These are phyloP conservation scores for Mortierella sp. DNA, from an alignment of 371 early-diverging fungal species.

Conservation along the genomic window DNA sequence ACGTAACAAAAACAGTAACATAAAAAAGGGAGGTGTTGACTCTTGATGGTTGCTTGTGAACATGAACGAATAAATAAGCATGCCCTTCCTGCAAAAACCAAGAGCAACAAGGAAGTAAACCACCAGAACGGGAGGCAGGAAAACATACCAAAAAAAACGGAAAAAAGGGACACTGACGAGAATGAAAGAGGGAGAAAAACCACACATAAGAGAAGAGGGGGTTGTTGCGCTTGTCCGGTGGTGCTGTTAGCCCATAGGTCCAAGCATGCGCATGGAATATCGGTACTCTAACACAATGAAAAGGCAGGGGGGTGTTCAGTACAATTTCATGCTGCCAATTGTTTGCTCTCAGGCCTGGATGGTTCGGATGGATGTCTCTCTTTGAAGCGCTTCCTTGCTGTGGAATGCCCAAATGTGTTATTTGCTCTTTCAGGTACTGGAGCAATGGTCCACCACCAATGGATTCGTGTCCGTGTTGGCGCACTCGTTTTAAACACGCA, in stretches of 20 bases:
- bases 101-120: background rate
- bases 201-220: background rate
- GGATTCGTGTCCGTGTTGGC: background rate
- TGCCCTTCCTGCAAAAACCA: background rate
- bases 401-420: background rate
- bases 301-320: background rate
- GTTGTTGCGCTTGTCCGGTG: background rate
- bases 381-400: background rate
- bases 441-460: background rate
- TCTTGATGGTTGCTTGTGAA: no score
- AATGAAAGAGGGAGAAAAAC: background rate
- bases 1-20: background rate
- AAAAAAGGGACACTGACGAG: background rate
- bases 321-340: background rate
- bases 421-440: background rate
- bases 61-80: background rate
- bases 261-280: constrained; percentile 7
- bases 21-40: background rate
- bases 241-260: background rate
- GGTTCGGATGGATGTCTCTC: background rate
- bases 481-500: background rate
- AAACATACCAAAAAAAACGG: background rate
- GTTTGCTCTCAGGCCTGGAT: background rate
- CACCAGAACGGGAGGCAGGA: background rate
- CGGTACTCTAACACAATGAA: background rate